phyloP scores from a whole-genome alignment of 495 filamentous ascomycete species.

The Cercophora scortea region DNA sequence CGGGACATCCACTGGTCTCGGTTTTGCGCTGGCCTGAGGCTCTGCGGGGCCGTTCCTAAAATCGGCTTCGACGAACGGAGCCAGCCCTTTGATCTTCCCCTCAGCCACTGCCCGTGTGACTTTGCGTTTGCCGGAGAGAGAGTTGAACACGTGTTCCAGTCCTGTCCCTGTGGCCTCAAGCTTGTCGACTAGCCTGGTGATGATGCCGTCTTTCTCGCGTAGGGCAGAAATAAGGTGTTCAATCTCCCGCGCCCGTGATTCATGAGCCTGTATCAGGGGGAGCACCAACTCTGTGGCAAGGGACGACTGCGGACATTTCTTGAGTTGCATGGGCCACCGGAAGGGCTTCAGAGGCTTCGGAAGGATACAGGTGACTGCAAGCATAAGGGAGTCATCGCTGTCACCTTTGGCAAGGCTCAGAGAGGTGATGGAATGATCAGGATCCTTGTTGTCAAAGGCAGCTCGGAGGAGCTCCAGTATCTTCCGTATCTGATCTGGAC shows the following conservation, averaged over 20 bases:
- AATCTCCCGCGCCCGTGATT: conserved; percentile 41
- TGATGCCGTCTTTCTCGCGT: conserved; percentile 70
- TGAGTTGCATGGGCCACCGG: conserved; percentile 57
- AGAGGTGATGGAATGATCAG: conserved; percentile 30
- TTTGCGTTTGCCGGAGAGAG: conserved; percentile 46
- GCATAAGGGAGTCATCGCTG: conserved; percentile 36
- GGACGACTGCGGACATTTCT: conserved; percentile 42
- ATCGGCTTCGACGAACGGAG: conserved; percentile 37
- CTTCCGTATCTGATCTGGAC: conserved; percentile 58
- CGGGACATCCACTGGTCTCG: conserved; percentile 25
- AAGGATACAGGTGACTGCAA: conserved; percentile 53
- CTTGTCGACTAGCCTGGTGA: conserved; percentile 69
- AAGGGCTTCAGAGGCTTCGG: conserved; percentile 62
- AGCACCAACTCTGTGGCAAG: conserved; percentile 57
- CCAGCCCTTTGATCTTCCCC: conserved; percentile 47
- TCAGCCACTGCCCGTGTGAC: conserved; percentile 37
- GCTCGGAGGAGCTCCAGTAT: conserved; percentile 66
- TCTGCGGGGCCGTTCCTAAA: conserved; percentile 35
- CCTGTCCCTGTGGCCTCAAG: conserved; percentile 63
- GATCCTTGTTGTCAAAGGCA: conserved; percentile 40
- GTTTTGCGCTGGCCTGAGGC: conserved; percentile 1
- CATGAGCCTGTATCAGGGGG: conserved; percentile 57
- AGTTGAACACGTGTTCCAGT: conserved; percentile 62
- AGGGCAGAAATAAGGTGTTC: conserved; percentile 50
- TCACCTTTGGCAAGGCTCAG: conserved; percentile 24